Base-by-base conservation (phyloP, 768 basidiomycete species). In the Boletales sp. region DNA sequence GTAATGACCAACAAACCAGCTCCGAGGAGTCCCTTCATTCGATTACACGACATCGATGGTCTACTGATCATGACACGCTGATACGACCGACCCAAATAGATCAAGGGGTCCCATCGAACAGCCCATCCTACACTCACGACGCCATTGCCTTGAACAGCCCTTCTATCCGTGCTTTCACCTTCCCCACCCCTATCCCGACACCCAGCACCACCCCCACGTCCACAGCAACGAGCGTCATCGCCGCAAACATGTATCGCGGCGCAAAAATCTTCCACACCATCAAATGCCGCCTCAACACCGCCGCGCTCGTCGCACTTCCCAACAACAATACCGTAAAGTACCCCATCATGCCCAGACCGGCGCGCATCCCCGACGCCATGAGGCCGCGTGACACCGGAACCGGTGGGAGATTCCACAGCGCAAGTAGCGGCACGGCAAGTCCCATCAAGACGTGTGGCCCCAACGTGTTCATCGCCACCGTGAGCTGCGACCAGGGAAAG, bases 231-330 rank as follows among this genome's bases (percentile, higher is more conserved):
- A 95, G 65, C 27, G 78, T 77, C 4, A 82, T 60, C 0, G 80
- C 90, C 0, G 79, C 88, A 14, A 80, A 64, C 86, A 97, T 94
- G 64, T 94, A 97, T 54, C 95, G 72, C 54, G 97, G 97, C 34
- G 94, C 95, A 61, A 97, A 99, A 4, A 98, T 86, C 71, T 98
- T 97, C 97, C 97, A 99, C 19, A 97, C 94, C 94, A 97, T 97
- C 55, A 97, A 67, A 65, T 97, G 94, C 40, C 93, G 66, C 55
- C 93, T 69, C 45, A 94, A 69, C 58, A 83, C 79, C 8, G 91
- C 87, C 0, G 90, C 84, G 48, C 83, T 83, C 7, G 81, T 66
- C 4, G 90, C 85, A 14, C 83, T 80, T 5, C 87, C 85, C 5
- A 94, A 60, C 2, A 91, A 67, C 19, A 94, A 61, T 5, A 72